Conservation (phyloP, 2,329 filamentous ascomycete species). For the Cryphonectria nitschkei region DNA sequence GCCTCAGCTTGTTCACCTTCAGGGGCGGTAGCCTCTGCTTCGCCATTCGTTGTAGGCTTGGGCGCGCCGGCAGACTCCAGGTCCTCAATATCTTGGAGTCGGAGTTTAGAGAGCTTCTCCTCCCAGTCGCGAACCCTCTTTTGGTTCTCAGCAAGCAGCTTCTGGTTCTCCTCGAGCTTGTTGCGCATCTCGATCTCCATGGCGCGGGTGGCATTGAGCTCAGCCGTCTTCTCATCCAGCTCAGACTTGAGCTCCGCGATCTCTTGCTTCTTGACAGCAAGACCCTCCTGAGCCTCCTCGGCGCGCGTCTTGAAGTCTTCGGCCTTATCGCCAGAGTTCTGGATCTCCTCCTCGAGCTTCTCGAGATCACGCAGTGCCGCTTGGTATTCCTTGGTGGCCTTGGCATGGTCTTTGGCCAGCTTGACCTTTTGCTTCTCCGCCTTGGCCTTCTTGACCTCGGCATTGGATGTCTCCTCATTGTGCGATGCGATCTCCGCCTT, state of each 20-base stretch:
- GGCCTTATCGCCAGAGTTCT: slow-evolving; percentile 75
- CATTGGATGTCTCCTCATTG: slow-evolving; percentile 79
- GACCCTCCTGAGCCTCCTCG: slow-evolving; percentile 79
- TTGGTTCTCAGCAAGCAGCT: slow-evolving; percentile 83
- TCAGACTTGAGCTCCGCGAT: slow-evolving; percentile 79
- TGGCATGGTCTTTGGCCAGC: slow-evolving; percentile 79
- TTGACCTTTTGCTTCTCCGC: slow-evolving; percentile 91
- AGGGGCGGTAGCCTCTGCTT: slow-evolving; percentile 33
- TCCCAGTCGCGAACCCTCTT: slow-evolving; percentile 84
- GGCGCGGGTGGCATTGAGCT: slow-evolving; percentile 86
- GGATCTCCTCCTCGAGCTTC: slow-evolving; percentile 76
- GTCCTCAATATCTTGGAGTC: slow-evolving; percentile 79
- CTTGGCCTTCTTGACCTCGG: slow-evolving; percentile 88
- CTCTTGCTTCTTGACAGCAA: slow-evolving; percentile 79
- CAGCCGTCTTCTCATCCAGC: slow-evolving; percentile 81
- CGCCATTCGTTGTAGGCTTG: slow-evolving; percentile 36
- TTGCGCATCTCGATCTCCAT: slow-evolving; percentile 98
- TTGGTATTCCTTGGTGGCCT: slow-evolving; percentile 79
- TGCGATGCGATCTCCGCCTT: slow-evolving; percentile 84
- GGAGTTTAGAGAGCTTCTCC: slow-evolving; percentile 84
- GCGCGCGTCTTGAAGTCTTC: slow-evolving; percentile 73
- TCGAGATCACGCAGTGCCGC: slow-evolving; percentile 74
- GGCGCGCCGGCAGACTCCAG: slow-evolving; percentile 50
- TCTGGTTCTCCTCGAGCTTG: slow-evolving; percentile 95
- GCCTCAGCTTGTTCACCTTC: slow-evolving; percentile 31